These are phyloP conservation scores for Kluyveromyces marxianus DNA, from an alignment of 1,139 yeast genomes.

Conservation along the genomic window DNA sequence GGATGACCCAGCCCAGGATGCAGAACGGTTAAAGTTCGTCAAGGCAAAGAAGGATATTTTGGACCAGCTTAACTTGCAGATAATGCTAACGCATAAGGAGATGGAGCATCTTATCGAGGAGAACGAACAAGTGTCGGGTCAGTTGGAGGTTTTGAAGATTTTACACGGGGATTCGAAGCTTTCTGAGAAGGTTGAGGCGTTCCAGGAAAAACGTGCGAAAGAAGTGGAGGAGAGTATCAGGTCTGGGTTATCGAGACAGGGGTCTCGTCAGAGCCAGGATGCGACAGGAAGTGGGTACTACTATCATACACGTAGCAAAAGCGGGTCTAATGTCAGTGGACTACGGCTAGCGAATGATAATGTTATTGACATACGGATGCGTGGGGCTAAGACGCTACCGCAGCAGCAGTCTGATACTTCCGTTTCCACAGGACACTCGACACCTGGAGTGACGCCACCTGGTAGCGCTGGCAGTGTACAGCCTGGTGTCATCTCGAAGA, in stretches of 20 bases:
- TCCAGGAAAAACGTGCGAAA: constrained; percentile 12
- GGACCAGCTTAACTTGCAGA: constrained; percentile 56
- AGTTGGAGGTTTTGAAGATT: constrained; percentile 45
- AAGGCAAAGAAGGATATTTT: constrained; percentile 28
- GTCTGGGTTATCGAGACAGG: constrained; percentile 1
- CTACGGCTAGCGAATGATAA: constrained; percentile 20
- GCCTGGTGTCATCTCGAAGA: constrained; percentile 7
- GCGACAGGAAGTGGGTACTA: constrained; percentile 15
- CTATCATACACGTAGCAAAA: constrained; percentile 30
- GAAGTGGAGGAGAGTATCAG: constrained; percentile 14
- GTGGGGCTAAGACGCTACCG: constrained; percentile 13
- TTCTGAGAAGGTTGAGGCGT: constrained; percentile 21
- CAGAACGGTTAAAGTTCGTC: constrained; percentile 24
- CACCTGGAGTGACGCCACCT: neutral
- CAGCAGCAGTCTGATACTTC: neutral
- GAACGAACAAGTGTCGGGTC: constrained; percentile 56
- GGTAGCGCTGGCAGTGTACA: neutral
- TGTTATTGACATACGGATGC: constrained; percentile 14
- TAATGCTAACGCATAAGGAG: constrained; percentile 63
- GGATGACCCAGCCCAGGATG: constrained; percentile 20
- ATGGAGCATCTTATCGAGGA: constrained; percentile 52
- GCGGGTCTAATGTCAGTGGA: constrained; percentile 19
- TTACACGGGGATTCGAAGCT: constrained; percentile 41
- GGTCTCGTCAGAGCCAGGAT: constrained; percentile 8
- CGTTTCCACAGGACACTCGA: constrained; percentile 11